phyloP scores from a whole-genome alignment of 495 filamentous ascomycete genomes.

The Poronia punctata region DNA sequence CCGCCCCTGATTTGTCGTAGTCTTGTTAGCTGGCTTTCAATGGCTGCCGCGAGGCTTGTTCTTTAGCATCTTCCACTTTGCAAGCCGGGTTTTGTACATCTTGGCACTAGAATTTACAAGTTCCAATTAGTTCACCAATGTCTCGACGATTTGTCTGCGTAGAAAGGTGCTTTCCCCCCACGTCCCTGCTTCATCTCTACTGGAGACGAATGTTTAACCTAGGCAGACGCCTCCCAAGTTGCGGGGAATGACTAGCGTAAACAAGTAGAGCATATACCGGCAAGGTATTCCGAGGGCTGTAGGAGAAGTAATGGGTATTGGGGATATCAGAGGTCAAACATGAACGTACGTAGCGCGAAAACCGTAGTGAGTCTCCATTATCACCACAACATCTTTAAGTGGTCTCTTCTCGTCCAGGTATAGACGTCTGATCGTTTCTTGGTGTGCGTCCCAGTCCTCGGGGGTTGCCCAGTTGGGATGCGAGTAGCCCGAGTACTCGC shows the following conservation, averaged over 20 bases:
- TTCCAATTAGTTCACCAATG: background rate
- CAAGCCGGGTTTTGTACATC: constrained; percentile 36
- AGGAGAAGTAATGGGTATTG: constrained; percentile 2
- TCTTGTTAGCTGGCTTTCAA: background rate
- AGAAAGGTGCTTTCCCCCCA: too few relatives aligned
- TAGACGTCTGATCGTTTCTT: constrained; percentile 22
- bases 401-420: constrained; percentile 28
- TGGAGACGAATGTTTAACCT: too few relatives aligned
- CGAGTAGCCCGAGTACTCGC: too few relatives aligned
- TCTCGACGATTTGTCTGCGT: too few relatives aligned
- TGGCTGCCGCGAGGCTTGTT: constrained; percentile 16
- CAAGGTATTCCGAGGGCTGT: background rate
- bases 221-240: too few relatives aligned
- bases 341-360: constrained; percentile 28
- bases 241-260: constrained; percentile 1
- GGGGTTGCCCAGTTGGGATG: constrained; percentile 13
- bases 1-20: background rate
- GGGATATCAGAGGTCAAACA: too few relatives aligned
- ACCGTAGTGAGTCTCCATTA: constrained; percentile 74
- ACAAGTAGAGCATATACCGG: background rate
- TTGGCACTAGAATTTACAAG: constrained; percentile 13
- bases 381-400: constrained; percentile 73
- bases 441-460: constrained; percentile 24
- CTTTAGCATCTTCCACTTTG: constrained; percentile 34
- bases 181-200: too few relatives aligned